Base-by-base conservation (phyloP, 2,329 filamentous ascomycete species). In the Harringtonia aguacate region DNA sequence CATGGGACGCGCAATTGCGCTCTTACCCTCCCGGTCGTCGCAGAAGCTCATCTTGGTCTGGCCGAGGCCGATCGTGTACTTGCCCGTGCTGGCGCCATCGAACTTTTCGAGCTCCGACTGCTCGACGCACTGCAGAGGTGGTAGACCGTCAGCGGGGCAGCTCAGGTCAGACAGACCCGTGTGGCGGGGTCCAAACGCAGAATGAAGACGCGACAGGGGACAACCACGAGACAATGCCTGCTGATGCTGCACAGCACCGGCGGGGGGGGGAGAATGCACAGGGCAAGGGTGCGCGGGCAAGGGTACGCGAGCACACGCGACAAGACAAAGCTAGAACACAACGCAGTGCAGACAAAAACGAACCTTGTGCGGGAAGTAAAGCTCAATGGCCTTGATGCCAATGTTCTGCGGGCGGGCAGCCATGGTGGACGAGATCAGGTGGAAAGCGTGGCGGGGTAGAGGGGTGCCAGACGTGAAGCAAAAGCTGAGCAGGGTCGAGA, bases 31-130 rank as follows among this genome's bases (percentile, higher is more conserved):
- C 60, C 84, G 80, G 61, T 92, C 86, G 66, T 92, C 86, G 64
- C 86, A 90, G 69, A 92, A 92, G 72, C 80, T 82, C 86, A 92
- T 92, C 70, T 85, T 87, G 61, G 84, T 90, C 75, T 92, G 86
- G 58, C 86, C 86, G 46, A 92, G 81, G 64, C 86, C 86, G 68
- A 92, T 90, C 59, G 86, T 92, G 74, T 92, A 92, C 70, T 92
- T 92, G 54, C 86, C 86, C 46, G 79, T 64, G 62, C 76, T 76
- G 58, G 86, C 84, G 62, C 84, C 85, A 77, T 92, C 86, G 67
- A 87, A 86, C 67, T 86, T 85, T 66, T 90, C 85, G 51, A 92
- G 77, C 63, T 89, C 84, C 46, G 71, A 64, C 69, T 92, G 86
- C 61, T 89, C 83, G 57, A 92, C 84, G 67, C 86, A 92, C 85